These are phyloP conservation scores for Leccinum huronense DNA, from an alignment of 1,284 basidiomycete genomes.

Conservation along the genomic window DNA sequence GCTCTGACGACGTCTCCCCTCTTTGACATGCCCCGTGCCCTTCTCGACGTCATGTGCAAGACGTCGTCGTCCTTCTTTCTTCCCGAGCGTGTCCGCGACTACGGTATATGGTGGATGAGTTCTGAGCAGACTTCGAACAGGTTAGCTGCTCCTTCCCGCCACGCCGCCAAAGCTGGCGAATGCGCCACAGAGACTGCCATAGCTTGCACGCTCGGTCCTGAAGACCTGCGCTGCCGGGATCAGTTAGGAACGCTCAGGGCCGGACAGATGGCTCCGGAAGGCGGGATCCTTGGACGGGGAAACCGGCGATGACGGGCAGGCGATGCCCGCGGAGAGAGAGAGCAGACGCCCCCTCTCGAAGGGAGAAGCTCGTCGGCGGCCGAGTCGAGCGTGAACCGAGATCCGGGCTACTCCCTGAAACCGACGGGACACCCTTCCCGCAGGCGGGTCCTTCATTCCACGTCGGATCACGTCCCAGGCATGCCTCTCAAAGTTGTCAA, in stretches of 20 bases:
- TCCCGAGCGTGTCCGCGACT: conserved; percentile 26
- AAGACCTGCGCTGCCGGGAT: conserved; percentile 18
- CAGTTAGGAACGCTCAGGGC: conserved; percentile 25
- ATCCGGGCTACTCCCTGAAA: conserved; percentile 45
- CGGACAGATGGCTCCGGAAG: conserved; percentile 22
- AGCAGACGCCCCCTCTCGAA: conserved; percentile 40
- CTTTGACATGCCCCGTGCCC: conserved; percentile 9
- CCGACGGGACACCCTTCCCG: conserved; percentile 47
- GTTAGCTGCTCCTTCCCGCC: conserved; percentile 16
- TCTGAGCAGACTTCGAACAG: conserved; percentile 17
- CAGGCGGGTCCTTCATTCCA: conserved; percentile 39
- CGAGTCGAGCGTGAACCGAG: conserved; percentile 48
- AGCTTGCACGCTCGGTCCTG: conserved; percentile 14
- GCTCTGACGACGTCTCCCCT: conserved; percentile 32
- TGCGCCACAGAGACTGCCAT: conserved; percentile 27
- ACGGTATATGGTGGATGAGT: conserved; percentile 31
- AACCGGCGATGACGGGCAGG: conserved; percentile 35
- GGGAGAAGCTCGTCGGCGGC: conserved; percentile 48
- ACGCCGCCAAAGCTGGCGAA: conserved; percentile 28
- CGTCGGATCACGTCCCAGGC: conserved; percentile 41
- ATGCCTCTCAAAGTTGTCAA: conserved; percentile 53
- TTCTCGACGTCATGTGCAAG: conserved; percentile 6
- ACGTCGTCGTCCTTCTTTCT: conserved; percentile 18
- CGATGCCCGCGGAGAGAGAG: conserved; percentile 36
- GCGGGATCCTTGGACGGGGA: conserved; percentile 17